Conservation (phyloP, 306 rosid genomes). For the Lathyrus sativus region DNA sequence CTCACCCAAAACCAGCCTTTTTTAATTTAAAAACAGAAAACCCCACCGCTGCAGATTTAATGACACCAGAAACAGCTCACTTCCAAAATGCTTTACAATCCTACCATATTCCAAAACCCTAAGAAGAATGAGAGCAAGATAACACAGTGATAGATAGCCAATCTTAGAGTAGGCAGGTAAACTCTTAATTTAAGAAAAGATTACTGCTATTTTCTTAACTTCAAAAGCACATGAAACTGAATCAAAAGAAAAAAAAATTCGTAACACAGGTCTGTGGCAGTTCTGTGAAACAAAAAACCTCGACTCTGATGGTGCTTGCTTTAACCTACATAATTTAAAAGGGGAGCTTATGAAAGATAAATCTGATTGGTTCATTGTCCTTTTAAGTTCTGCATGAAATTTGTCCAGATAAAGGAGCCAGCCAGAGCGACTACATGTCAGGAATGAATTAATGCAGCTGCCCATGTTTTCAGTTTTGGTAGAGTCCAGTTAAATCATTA, state of each 20-base stretch:
- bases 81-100: conserved; percentile 5
- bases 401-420: background rate
- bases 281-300: background rate
- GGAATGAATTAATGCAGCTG: background rate
- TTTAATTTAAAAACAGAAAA: background rate
- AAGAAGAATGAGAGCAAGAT: background rate
- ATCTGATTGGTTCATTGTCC: background rate
- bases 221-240: background rate
- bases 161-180: background rate
- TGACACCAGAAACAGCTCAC: background rate
- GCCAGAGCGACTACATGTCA: background rate
- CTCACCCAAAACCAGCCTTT: background rate
- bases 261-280: background rate
- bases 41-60: background rate
- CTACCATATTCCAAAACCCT: conserved; percentile 2
- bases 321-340: background rate
- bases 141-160: background rate
- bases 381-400: background rate
- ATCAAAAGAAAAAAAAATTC: background rate
- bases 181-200: background rate
- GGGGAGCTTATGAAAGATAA: background rate
- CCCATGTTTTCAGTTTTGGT: conserved; percentile 6
- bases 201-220: background rate
- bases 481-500: background rate
- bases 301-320: background rate